Percentiles rank a stretch among this genome's conserved stretches.
phyloP scores from a whole-genome alignment of 768 basidiomycete genomes.

The Boletus eberwhitei region DNA sequence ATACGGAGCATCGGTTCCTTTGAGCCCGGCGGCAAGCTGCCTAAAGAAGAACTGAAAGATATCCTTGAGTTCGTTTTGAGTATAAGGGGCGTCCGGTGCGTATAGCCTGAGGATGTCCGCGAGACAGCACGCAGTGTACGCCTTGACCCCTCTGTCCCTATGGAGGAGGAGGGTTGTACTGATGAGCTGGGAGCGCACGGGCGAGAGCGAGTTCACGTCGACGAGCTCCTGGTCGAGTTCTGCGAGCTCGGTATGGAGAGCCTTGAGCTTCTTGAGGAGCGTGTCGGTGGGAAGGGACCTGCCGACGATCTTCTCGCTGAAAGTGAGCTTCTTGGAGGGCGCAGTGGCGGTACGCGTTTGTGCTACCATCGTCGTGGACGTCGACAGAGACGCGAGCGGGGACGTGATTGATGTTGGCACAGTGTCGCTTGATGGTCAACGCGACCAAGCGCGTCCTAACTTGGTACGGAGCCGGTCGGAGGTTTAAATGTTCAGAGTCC shows the following conservation, averaged over 20 bases:
- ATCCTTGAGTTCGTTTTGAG: slow-evolving; percentile 81
- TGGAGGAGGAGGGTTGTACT: slow-evolving; percentile 79
- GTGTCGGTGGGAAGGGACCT: slow-evolving; percentile 78
- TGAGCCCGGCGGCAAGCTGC: slow-evolving; percentile 75
- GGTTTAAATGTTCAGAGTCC: neutral
- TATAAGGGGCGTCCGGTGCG: slow-evolving; percentile 97
- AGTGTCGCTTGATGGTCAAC: slow-evolving; percentile 8
- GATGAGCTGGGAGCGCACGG: slow-evolving; percentile 77
- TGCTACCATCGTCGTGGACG: slow-evolving; percentile 56
- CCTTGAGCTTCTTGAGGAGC: slow-evolving; percentile 81
- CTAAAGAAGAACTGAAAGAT: slow-evolving; percentile 96
- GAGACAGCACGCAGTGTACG: slow-evolving; percentile 89
- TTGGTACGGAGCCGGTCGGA: neutral
- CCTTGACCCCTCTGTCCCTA: slow-evolving; percentile 95
- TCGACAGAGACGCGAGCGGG: neutral
- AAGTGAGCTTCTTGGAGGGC: slow-evolving; percentile 61
- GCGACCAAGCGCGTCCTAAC: slow-evolving; percentile 10
- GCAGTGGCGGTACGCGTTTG: slow-evolving; percentile 61
- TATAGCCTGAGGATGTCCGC: slow-evolving; percentile 91
- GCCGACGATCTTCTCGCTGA: slow-evolving; percentile 77
- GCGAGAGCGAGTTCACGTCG: slow-evolving; percentile 67
- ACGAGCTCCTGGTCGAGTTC: slow-evolving; percentile 85
- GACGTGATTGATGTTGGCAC: slow-evolving; percentile 1
- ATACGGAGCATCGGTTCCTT: slow-evolving; percentile 74
- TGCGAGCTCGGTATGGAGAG: slow-evolving; percentile 72